Conservation (phyloP, 2,329 filamentous ascomycete species). For the Clarireedia monteithiana region DNA sequence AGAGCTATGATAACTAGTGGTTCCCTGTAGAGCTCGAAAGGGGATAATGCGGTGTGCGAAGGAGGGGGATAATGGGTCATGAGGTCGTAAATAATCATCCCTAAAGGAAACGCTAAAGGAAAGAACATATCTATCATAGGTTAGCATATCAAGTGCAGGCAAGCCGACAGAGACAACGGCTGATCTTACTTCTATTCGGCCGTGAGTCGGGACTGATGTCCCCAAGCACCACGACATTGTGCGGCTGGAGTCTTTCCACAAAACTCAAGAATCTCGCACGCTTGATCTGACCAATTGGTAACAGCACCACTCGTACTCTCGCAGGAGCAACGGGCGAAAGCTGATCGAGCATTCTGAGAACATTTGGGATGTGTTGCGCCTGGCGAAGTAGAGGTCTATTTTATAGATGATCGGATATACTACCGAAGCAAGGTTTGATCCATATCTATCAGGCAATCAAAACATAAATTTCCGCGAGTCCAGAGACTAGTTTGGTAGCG, state of each 20-base stretch:
- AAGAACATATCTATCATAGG: slow-evolving; percentile 75
- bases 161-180: background rate
- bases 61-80: slow-evolving; percentile 71
- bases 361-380: slow-evolving; percentile 33
- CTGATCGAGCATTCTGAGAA: slow-evolving; percentile 75
- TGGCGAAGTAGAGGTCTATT: slow-evolving; percentile 8
- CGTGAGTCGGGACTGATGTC: slow-evolving; percentile 80
- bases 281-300: slow-evolving; percentile 82
- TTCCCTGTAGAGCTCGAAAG: slow-evolving; percentile 86
- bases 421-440: background rate
- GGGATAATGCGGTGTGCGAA: slow-evolving; percentile 71
- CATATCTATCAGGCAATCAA: background rate
- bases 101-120: slow-evolving; percentile 77
- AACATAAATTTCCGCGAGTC: slow-evolving; percentile 1
- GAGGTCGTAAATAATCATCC: slow-evolving; percentile 82
- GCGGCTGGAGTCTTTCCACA: slow-evolving; percentile 66
- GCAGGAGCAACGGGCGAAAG: slow-evolving; percentile 87
- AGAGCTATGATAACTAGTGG: slow-evolving; percentile 77
- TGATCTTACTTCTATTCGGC: slow-evolving; percentile 72
- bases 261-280: slow-evolving; percentile 73
- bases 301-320: slow-evolving; percentile 77
- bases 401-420: background rate
- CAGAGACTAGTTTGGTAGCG: background rate
- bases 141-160: slow-evolving; percentile 14
- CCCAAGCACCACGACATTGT: slow-evolving; percentile 75